phyloP scores from a whole-genome alignment of 345 rosid genomes.

The Adansonia digitata region DNA sequence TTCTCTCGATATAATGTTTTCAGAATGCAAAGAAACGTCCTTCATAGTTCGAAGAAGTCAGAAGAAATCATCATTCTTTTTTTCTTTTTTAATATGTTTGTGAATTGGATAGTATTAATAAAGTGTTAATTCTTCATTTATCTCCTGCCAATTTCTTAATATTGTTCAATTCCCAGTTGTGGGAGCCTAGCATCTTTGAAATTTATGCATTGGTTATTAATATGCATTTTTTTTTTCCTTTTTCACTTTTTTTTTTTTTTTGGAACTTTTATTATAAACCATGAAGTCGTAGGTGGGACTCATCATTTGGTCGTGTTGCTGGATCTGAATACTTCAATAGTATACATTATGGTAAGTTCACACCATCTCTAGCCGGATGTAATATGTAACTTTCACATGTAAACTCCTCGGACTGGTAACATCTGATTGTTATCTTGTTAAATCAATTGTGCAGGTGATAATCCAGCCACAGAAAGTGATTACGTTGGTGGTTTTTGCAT shows the following conservation, averaged over 20 bases:
- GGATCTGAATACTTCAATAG: conserved; percentile 79
- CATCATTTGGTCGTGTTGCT: conserved; percentile 67
- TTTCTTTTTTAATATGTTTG: background rate
- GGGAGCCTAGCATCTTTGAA: background rate
- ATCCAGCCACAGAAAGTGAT: conserved; percentile 66
- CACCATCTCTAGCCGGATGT: background rate
- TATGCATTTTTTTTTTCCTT: background rate
- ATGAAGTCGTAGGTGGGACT: conserved; percentile 72
- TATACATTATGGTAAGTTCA: conserved; percentile 50
- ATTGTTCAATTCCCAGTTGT: background rate
- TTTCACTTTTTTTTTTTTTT: background rate
- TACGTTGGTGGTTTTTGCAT: conserved; percentile 62
- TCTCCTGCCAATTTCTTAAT: background rate
- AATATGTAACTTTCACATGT: background rate
- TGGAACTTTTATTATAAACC: conserved; percentile 1
- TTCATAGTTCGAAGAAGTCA: background rate
- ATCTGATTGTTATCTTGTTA: conserved; percentile 11
- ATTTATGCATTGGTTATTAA: conserved; percentile 7
- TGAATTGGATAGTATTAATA: background rate
- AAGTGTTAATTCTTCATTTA: background rate
- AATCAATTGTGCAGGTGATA: conserved; percentile 56
- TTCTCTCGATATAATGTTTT: background rate
- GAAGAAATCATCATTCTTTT: background rate
- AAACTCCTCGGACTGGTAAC: background rate
- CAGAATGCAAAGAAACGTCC: background rate